Evolutionary conservation across 768 basidiomycete species (phyloP).

Genomic region (Kwoniella sp.): DNA sequence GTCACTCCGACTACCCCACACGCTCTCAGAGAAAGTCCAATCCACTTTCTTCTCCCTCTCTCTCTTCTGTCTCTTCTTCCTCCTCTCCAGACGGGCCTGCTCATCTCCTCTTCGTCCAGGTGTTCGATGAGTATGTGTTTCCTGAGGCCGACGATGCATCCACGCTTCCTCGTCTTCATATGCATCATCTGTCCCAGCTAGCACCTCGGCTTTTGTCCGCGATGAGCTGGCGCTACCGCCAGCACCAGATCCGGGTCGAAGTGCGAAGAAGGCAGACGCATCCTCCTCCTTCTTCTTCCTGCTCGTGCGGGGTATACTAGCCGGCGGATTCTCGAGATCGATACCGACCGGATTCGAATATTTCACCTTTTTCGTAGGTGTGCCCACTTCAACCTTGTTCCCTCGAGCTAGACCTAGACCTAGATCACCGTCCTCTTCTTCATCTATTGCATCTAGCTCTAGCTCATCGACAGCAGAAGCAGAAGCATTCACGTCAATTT

Average conservation of each 20-base stretch:
- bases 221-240: not conserved
- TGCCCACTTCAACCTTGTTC: slow-evolving; percentile 19
- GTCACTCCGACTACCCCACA: slow-evolving; percentile 26
- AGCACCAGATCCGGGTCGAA: slow-evolving; percentile 31
- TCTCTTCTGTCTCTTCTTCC: not conserved
- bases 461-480: not conserved
- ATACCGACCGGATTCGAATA: slow-evolving; percentile 20
- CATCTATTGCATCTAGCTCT: not conserved
- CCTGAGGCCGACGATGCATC: slow-evolving; percentile 12
- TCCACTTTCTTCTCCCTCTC: slow-evolving; percentile 29
- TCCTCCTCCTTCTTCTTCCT: slow-evolving; percentile 19
- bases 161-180: slow-evolving; percentile 10
- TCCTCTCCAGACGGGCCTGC: slow-evolving; percentile 11
- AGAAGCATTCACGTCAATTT: not conserved
- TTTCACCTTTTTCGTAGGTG: slow-evolving; percentile 40
- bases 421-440: slow-evolving; percentile 11
- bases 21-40: slow-evolving; percentile 42
- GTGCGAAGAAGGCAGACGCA: slow-evolving; percentile 27
- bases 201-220: not conserved
- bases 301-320: not conserved
- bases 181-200: not conserved
- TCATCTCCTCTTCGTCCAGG: not conserved
- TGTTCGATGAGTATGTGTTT: slow-evolving; percentile 11
- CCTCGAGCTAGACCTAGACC: not conserved
- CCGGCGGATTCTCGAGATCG: slow-evolving; percentile 23